phyloP scores from a whole-genome alignment of 352 stramenopile species.

The Globisporangium ultimum region DNA sequence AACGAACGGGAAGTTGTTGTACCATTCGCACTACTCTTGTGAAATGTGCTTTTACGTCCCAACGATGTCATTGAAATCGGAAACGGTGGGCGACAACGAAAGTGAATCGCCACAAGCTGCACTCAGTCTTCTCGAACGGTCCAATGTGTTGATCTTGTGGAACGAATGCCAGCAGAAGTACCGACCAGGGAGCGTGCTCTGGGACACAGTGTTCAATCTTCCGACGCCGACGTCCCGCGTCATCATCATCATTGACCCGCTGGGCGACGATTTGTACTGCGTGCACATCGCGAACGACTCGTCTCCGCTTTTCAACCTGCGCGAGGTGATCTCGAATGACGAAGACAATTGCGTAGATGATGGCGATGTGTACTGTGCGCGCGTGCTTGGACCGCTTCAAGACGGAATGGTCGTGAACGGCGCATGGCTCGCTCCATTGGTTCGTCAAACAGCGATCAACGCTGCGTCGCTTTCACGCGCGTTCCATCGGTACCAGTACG shows the following conservation, averaged over 20 bases:
- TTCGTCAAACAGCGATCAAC: conserved; percentile 85
- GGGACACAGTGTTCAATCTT: conserved; percentile 73
- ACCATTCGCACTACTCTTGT: conserved; percentile 75
- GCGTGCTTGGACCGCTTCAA: conserved; percentile 75
- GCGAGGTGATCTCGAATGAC: conserved; percentile 66
- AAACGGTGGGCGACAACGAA: conserved; percentile 15
- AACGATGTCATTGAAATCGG: conserved; percentile 54
- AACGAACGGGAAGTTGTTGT: conserved; percentile 48
- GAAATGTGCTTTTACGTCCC: conserved; percentile 83
- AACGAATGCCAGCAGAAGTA: conserved; percentile 88
- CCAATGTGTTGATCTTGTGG: conserved; percentile 84
- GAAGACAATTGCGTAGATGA: conserved; percentile 77
- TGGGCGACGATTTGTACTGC: conserved; percentile 83
- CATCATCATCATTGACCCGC: conserved; percentile 77
- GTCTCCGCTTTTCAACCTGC: conserved; percentile 73
- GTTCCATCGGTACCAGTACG: conserved; percentile 75
- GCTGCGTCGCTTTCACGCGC: conserved; percentile 62
- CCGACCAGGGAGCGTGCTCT: conserved; percentile 67
- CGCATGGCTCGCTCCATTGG: conserved; percentile 72
- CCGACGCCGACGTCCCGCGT: conserved; percentile 75
- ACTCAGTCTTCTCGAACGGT: conserved; percentile 45
- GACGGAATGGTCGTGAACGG: conserved; percentile 84
- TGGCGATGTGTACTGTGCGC: conserved; percentile 76
- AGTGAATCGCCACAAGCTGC: conserved; percentile 23
- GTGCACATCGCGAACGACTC: conserved; percentile 80